Evolutionary conservation across 495 filamentous ascomycete species (phyloP).

Genomic region (Xylaria acuta): DNA sequence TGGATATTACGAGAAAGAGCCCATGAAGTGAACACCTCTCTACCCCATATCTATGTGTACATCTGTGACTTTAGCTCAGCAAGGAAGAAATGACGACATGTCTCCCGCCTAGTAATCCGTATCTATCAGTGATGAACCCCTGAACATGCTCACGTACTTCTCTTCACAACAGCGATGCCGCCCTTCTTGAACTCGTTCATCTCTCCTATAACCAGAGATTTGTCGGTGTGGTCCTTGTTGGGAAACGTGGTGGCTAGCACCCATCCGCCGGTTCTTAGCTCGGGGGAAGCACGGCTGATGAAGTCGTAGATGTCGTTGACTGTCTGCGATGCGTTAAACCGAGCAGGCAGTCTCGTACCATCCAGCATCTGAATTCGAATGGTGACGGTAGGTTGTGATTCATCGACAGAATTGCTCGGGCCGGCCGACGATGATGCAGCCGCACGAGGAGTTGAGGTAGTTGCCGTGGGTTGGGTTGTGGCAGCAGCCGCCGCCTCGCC

Average conservation of each 20-base stretch:
- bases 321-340: conserved; percentile 92
- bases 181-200: conserved; percentile 79
- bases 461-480: conserved; percentile 40
- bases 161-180: conserved; percentile 86
- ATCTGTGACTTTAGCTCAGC: not conserved
- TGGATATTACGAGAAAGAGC: not conserved
- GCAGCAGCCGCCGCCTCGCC: conserved; percentile 54
- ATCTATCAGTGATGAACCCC: conserved; percentile 4
- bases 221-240: conserved; percentile 87
- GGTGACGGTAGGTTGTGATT: conserved; percentile 76
- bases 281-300: conserved; percentile 70
- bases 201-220: conserved; percentile 71
- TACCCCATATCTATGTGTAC: conserved; percentile 17
- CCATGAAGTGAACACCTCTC: not conserved
- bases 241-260: conserved; percentile 95
- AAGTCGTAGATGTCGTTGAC: conserved; percentile 91
- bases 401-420: conserved; percentile 66
- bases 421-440: conserved; percentile 46
- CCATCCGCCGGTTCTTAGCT: conserved; percentile 67
- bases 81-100: not conserved
- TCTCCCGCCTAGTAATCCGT: not conserved
- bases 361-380: conserved; percentile 91
- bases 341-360: conserved; percentile 80
- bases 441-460: conserved; percentile 51
- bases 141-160: conserved; percentile 23